phyloP scores from a whole-genome alignment of 208 protist species.

The Trypanosoma brucei region DNA sequence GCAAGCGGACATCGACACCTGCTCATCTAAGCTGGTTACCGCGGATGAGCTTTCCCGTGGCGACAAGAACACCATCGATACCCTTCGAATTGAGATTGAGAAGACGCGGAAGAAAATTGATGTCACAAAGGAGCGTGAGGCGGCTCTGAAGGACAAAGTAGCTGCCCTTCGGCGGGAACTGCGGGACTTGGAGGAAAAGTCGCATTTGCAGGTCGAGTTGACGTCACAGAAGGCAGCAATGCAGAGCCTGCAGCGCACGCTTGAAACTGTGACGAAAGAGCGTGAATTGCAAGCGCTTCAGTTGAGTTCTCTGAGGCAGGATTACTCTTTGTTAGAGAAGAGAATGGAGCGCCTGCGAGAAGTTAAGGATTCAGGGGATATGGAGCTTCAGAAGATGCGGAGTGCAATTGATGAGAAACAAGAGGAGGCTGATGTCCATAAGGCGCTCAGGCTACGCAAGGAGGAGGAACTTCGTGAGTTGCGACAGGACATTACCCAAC shows the following conservation, averaged over 20 bases:
- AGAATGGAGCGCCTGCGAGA: slow-evolving; percentile 46
- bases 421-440: slow-evolving; percentile 51
- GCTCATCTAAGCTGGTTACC: slow-evolving; percentile 91
- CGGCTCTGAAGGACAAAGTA: slow-evolving; percentile 91
- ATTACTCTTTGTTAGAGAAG: slow-evolving; percentile 37
- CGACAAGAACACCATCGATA: slow-evolving; percentile 93
- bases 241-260: slow-evolving; percentile 86
- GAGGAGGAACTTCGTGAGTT: slow-evolving; percentile 76
- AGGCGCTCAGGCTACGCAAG: slow-evolving; percentile 57
- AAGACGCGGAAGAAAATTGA: slow-evolving; percentile 93
- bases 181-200: slow-evolving; percentile 82
- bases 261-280: slow-evolving; percentile 91
- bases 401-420: slow-evolving; percentile 44
- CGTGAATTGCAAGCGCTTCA: slow-evolving; percentile 74
- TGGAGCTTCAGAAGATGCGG: slow-evolving; percentile 37
- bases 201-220: slow-evolving; percentile 84
- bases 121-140: slow-evolving; percentile 92
- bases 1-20: slow-evolving; percentile 93
- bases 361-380: slow-evolving; percentile 41
- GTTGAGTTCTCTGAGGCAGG: slow-evolving; percentile 41
- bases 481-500: slow-evolving; percentile 50
- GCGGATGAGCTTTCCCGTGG: slow-evolving; percentile 92
- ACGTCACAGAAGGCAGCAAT: slow-evolving; percentile 92
- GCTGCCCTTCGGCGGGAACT: slow-evolving; percentile 92
- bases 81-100: slow-evolving; percentile 91